A percentile compares a stretch with the other conserved stretches of the same genome.
Conservation (phyloP, 2,329 filamentous ascomycete genomes). For the Fusarium pilosicola region DNA sequence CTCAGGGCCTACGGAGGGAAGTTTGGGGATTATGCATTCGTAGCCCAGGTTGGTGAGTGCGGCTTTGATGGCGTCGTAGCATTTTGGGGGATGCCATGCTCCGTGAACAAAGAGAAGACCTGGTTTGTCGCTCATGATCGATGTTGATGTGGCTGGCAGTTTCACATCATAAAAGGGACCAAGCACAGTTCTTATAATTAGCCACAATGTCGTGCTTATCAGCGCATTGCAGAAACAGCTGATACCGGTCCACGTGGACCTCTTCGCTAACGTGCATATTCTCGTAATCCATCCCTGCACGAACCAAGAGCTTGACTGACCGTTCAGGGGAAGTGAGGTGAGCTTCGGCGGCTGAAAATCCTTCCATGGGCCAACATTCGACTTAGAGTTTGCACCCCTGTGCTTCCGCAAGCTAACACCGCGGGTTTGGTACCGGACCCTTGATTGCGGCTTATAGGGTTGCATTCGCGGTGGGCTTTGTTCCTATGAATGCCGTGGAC, state of each 20-base stretch:
- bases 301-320: too few species aligned
- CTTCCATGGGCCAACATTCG: background rate
- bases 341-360: background rate
- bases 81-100: constrained; percentile 21
- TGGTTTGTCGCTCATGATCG: background rate
- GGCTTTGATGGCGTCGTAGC: constrained; percentile 2
- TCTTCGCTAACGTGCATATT: too few species aligned
- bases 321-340: background rate
- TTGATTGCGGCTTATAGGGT: background rate
- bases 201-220: background rate
- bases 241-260: background rate
- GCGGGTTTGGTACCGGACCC: background rate
- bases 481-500: background rate
- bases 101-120: constrained; percentile 17
- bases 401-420: background rate
- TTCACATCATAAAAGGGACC: background rate
- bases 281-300: too few species aligned
- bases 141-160: too few species aligned
- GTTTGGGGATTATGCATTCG: background rate
- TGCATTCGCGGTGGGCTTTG: background rate
- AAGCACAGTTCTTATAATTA: background rate
- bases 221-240: background rate
- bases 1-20: constrained; percentile 1
- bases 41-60: background rate
- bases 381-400: background rate